Evolutionary conservation across 768 basidiomycete species (phyloP).

Genomic region (Auriscalpium orientale): DNA sequence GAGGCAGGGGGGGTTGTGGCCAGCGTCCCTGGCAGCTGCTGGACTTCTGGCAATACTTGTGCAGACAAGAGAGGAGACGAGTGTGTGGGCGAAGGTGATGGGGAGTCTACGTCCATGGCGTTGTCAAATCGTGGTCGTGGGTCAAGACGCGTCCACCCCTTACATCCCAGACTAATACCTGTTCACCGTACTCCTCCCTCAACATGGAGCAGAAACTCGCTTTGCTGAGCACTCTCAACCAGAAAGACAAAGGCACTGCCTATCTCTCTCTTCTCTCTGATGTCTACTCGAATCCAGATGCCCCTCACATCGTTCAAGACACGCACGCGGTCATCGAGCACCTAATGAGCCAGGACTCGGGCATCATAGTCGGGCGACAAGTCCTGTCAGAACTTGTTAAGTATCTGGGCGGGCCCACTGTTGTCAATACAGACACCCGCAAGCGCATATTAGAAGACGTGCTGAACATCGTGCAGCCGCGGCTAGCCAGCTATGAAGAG

Average conservation of each 20-base stretch:
- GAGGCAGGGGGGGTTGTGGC: not conserved
- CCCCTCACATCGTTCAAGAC: slow-evolving; percentile 39
- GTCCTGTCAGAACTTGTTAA: slow-evolving; percentile 81
- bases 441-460: slow-evolving; percentile 74
- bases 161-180: too few species aligned
- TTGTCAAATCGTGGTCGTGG: too few species aligned
- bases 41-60: too few species aligned
- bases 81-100: too few species aligned
- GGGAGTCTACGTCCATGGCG: too few species aligned
- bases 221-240: slow-evolving; percentile 54
- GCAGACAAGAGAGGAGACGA: too few species aligned
- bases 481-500: slow-evolving; percentile 90
- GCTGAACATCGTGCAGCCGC: slow-evolving; percentile 60
- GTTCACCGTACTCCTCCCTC: too few species aligned
- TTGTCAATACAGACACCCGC: slow-evolving; percentile 48
- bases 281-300: slow-evolving; percentile 46
- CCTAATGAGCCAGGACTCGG: slow-evolving; percentile 75
- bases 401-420: slow-evolving; percentile 46
- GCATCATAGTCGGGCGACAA: slow-evolving; percentile 83
- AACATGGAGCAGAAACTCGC: slow-evolving; percentile 61
- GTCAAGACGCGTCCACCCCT: too few species aligned
- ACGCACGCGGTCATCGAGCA: slow-evolving; percentile 70
- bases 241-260: slow-evolving; percentile 80
- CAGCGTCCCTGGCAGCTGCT: too few species aligned
- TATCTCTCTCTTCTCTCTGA: slow-evolving; percentile 65